Percentiles rank a stretch among this genome's conserved stretches.
These are phyloP conservation scores for Trifolium pratense DNA, from an alignment of 306 rosid genomes.

Conservation along the genomic window DNA sequence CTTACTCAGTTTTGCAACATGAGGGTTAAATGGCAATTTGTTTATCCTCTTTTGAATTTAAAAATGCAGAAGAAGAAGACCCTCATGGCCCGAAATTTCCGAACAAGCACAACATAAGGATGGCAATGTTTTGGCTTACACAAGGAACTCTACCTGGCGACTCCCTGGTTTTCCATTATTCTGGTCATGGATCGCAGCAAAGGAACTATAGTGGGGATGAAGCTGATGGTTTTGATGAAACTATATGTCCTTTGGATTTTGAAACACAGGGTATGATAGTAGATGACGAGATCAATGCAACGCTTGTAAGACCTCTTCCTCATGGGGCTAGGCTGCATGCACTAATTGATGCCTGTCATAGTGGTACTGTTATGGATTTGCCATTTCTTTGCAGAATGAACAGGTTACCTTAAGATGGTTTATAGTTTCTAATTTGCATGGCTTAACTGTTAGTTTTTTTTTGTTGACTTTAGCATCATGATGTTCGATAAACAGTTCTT, in stretches of 20 bases:
- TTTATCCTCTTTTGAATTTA: conserved; percentile 32
- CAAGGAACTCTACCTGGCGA: conserved; percentile 98
- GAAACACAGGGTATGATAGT: conserved; percentile 99
- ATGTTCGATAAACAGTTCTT: conserved; percentile 7
- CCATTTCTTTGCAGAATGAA: conserved; percentile 94
- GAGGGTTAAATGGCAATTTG: not conserved
- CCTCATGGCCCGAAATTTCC: conserved; percentile 76
- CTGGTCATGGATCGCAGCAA: conserved; percentile 98
- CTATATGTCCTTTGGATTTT: conserved; percentile 92
- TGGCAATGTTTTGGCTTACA: conserved; percentile 97
- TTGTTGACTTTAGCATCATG: conserved; percentile 27
- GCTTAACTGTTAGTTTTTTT: conserved; percentile 28
- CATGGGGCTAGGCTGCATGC: conserved; percentile 93
- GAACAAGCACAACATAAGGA: conserved; percentile 74
- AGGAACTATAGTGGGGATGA: conserved; percentile 90
- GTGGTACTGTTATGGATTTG: conserved; percentile 97
- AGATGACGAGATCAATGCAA: conserved; percentile 88
- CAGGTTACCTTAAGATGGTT: conserved; percentile 62
- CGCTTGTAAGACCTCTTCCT: conserved; percentile 83
- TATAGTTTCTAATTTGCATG: conserved; percentile 21
- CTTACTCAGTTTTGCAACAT: not conserved
- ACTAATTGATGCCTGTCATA: conserved; percentile 92
- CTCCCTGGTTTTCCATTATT: conserved; percentile 91
- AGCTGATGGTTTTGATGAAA: conserved; percentile 94
- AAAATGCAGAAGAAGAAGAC: conserved; percentile 95